Base-by-base conservation (phyloP, 2,329 filamentous ascomycete genomes). In the Sclerotinia sclerotiorum region DNA sequence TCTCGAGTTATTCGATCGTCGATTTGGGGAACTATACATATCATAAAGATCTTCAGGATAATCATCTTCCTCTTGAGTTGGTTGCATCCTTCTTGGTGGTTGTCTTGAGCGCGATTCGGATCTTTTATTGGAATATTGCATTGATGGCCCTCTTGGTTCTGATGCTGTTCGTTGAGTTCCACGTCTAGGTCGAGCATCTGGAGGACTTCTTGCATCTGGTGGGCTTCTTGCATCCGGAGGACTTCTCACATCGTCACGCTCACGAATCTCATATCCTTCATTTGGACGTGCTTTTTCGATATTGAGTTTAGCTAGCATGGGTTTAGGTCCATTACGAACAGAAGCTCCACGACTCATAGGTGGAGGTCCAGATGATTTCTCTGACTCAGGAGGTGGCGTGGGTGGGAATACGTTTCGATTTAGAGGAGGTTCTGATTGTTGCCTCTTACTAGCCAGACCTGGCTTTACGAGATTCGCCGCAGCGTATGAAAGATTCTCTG, bases 311-410 rank as follows among this genome's bases (percentile, higher is more conserved):
- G 86, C 82, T n/a, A 84, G 85, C 80, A 84, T 83, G 49, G 86
- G 87, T 72, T 85, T 89, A 60, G 83, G 81, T 2, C 86, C 87
- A 73, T 83, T 88, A 69, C 87, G 85, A 61, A 89, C 85, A n/a
- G 87, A 89, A 39, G 83, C 82, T 64, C 81, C 86, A 29, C 87
- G 83, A 72, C 80, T 84, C 74, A 85, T 81, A 29, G 71, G 70
- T 46, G 67, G 73, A 60, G 70, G 57, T 54, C 73, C 67, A 44
- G 73, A 71, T 66, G 80, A 79, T 75, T 89, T 90, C 73, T 97
- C 93, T 71, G 87, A 87, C 82, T 99, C 95, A 7, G 95, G 95
- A 8, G 95, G 95, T 52, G 95, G 95, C n/a, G 95, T 98, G n/a
- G 95, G 95, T 24, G 95, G 95, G 82, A 98, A 97, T 71, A 94